Evolutionary conservation across 164 flowering plant species (phyloP).

Genomic region (Vitis rupestris): DNA sequence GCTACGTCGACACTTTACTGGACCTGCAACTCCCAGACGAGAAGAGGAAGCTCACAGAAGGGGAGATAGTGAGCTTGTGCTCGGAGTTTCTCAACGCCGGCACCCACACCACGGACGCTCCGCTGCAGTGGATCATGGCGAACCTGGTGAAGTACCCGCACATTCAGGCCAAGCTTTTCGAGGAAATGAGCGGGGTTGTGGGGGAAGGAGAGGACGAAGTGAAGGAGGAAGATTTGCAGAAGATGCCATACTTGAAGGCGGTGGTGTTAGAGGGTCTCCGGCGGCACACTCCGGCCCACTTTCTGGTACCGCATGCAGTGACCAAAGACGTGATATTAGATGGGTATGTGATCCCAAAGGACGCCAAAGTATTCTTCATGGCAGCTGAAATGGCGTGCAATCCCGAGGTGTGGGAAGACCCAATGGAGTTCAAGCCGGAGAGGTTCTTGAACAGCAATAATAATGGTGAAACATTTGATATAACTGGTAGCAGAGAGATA

Average conservation of each 20-base stretch:
- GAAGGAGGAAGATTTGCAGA: too few species aligned
- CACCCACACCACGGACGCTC: constrained; percentile 45
- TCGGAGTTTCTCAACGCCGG: constrained; percentile 43
- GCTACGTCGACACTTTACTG: constrained; percentile 18
- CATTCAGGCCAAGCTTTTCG: constrained; percentile 18
- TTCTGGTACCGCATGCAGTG: constrained; percentile 10
- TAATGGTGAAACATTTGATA: neutral
- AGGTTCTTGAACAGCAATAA: neutral
- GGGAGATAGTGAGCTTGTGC: constrained; percentile 34
- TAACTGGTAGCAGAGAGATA: neutral
- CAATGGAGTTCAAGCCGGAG: constrained; percentile 6
- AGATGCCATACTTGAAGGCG: constrained; percentile 1
- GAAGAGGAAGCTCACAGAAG: constrained; percentile 19
- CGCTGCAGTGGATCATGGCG: constrained; percentile 35
- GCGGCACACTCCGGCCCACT: constrained; percentile 16
- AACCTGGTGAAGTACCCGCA: too few species aligned
- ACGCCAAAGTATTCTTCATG: neutral
- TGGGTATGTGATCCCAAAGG: constrained; percentile 7
- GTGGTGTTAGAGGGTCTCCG: constrained; percentile 11
- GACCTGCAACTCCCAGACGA: constrained; percentile 13
- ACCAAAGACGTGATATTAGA: constrained; percentile 2
- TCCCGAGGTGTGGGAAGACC: neutral
- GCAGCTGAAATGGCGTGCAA: neutral
- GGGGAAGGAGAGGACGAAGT: constrained; percentile 4
- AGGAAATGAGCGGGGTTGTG: constrained; percentile 18